A percentile compares a stretch with the other conserved stretches of the same genome.
phyloP scores from a whole-genome alignment of 176 grass and related monocot genomes.

The Triticum turgidum region DNA sequence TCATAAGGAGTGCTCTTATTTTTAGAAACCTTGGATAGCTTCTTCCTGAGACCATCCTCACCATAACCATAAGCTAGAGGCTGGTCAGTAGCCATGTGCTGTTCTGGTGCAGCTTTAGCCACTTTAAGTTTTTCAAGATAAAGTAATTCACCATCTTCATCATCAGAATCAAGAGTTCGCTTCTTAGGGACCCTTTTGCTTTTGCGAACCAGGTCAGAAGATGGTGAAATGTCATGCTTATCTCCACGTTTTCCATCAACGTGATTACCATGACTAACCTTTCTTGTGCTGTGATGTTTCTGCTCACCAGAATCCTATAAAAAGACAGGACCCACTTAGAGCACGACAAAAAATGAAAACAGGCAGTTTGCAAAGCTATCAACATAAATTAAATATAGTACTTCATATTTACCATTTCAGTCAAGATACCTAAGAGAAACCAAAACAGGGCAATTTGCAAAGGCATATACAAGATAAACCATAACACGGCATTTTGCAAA shows the following conservation, averaged over 20 bases:
- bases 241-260: constrained; percentile 32
- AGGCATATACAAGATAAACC: not conserved
- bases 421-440: constrained; percentile 8
- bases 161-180: constrained; percentile 54
- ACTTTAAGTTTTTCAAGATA: constrained; percentile 75
- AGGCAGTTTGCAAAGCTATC: not conserved
- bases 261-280: constrained; percentile 22
- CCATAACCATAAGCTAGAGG: constrained; percentile 42
- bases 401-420: not conserved
- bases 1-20: constrained; percentile 47
- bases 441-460: not conserved
- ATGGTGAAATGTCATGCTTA: constrained; percentile 43
- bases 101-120: constrained; percentile 46
- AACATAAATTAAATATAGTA: constrained; percentile 6
- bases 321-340: constrained; percentile 10
- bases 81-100: constrained; percentile 22
- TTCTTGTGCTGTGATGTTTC: constrained; percentile 29
- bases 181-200: constrained; percentile 78
- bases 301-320: constrained; percentile 37
- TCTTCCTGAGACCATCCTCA: constrained; percentile 62
- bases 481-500: not conserved
- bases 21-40: constrained; percentile 49
- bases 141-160: constrained; percentile 54
- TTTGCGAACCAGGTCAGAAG: constrained; percentile 59
- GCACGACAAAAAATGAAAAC: constrained; percentile 3